A percentile compares a stretch with the other conserved stretches of the same genome.
phyloP scores from a whole-genome alignment of 2,329 filamentous ascomycete genomes.

The Chaetomium sp. region DNA sequence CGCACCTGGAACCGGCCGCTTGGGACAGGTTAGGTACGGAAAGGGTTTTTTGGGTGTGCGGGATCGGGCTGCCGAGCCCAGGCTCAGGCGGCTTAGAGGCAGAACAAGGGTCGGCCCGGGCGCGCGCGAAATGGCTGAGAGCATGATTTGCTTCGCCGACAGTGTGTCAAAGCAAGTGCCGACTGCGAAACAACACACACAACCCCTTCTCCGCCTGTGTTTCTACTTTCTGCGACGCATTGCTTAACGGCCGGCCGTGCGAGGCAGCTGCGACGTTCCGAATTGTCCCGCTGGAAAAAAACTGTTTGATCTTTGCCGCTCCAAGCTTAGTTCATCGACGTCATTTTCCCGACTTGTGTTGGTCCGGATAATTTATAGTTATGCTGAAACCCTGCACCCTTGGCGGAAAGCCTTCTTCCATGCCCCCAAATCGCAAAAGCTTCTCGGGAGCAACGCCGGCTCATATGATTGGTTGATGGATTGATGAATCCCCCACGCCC shows the following conservation, averaged over 20 bases:
- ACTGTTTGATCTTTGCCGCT: background rate
- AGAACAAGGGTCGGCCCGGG: conserved; percentile 14
- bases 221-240: background rate
- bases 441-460: background rate
- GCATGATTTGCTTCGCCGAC: background rate
- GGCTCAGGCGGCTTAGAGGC: background rate
- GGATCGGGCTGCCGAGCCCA: background rate
- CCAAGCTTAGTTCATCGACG: background rate
- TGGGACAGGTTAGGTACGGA: conserved; percentile 5
- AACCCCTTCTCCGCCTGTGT: background rate
- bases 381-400: background rate
- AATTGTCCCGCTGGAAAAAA: background rate
- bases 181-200: background rate
- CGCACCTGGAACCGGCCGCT: conserved; percentile 1
- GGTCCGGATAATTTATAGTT: background rate
- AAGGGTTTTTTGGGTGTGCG: background rate
- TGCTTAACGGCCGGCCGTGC: background rate
- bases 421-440: background rate
- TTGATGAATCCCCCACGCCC: background rate
- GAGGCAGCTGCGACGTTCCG: background rate
- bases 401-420: background rate
- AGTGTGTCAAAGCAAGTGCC: background rate
- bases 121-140: background rate
- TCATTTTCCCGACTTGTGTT: background rate
- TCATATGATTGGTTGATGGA: background rate